Conservation (phyloP, 805 yeast genomes). For the Candida michaelii region DNA sequence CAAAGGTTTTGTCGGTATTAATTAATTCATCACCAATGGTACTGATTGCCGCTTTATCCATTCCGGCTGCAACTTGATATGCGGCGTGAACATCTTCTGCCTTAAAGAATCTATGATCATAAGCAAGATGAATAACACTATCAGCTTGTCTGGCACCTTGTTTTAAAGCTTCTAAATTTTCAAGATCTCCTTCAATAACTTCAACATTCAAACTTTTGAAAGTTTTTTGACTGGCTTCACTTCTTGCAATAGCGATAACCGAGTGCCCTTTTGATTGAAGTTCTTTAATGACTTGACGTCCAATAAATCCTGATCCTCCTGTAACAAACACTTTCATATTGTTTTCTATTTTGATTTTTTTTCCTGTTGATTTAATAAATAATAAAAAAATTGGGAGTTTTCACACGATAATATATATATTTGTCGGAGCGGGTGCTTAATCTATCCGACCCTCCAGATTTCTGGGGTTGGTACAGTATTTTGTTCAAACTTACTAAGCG, state of each 20-base stretch:
- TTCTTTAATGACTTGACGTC: constrained; percentile 43
- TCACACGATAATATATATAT: no score
- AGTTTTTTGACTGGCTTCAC: constrained; percentile 41
- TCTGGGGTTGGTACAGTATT: no score
- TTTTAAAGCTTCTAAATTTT: constrained; percentile 24
- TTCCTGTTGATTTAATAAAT: no score
- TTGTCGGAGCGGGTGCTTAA: no score
- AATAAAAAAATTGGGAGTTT: no score
- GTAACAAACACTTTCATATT: constrained; percentile 18
- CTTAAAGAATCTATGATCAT: constrained; percentile 27
- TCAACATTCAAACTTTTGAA: constrained; percentile 24
- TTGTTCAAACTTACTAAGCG: no score
- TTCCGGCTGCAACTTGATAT: not conserved
- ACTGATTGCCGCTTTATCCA: constrained; percentile 25
- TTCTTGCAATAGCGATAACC: constrained; percentile 54
- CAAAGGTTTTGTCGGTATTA: constrained; percentile 28
- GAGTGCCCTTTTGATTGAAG: constrained; percentile 40
- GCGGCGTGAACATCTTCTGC: not conserved
- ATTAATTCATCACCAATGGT: constrained; percentile 25
- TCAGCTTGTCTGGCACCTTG: constrained; percentile 29
- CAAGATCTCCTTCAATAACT: constrained; percentile 28
- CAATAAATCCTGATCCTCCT: constrained; percentile 15
- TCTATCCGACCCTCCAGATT: no score
- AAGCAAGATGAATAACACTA: constrained; percentile 38
- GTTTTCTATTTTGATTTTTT: no score